phyloP scores from a whole-genome alignment of 306 rosid species.

The Delonix regia region DNA sequence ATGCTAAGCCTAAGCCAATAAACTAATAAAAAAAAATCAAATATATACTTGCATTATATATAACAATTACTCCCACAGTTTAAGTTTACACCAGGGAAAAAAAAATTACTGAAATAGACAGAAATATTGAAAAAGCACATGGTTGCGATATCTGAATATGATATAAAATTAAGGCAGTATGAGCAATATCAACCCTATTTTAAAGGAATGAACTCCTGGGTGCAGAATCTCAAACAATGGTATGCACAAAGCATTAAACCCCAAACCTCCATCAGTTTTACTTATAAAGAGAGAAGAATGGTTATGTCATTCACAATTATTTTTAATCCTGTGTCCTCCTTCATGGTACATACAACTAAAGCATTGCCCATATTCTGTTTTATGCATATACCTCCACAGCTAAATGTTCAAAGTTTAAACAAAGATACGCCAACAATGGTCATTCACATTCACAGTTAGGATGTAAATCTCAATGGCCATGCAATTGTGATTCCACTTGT shows the following conservation, averaged over 20 bases:
- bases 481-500: background rate
- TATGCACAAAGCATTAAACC: background rate
- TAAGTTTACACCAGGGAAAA: background rate
- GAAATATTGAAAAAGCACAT: background rate
- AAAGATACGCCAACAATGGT: background rate
- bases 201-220: background rate
- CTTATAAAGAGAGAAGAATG: background rate
- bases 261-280: background rate
- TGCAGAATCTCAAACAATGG: background rate
- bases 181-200: slow-evolving; percentile 1
- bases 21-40: background rate
- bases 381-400: background rate
- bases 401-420: background rate
- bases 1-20: background rate
- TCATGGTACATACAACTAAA: background rate
- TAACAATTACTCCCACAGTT: background rate
- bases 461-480: background rate
- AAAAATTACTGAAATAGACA: background rate
- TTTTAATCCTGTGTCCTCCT: background rate
- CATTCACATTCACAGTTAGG: background rate
- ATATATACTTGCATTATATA: background rate
- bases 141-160: background rate
- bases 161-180: background rate
- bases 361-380: slow-evolving; percentile 1
- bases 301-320: background rate